Percentiles rank a stretch among this genome's conserved stretches.
Evolutionary conservation across 2,329 filamentous ascomycete genomes (phyloP).

Genomic region (Orbilia oligospora): DNA sequence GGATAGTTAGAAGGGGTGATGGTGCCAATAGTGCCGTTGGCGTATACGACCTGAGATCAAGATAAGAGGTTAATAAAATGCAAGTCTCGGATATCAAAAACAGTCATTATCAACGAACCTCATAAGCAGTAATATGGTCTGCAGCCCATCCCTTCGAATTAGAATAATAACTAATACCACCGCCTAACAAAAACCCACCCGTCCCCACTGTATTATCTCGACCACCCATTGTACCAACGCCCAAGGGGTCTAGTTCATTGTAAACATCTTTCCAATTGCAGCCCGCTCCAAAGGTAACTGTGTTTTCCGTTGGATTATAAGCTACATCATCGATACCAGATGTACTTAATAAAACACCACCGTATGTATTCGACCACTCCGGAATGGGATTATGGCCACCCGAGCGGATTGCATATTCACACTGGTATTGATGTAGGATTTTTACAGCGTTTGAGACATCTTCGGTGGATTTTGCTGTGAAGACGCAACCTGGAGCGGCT

Average conservation of each 20-base stretch:
- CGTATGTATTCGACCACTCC: constrained; percentile 66
- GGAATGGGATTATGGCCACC: constrained; percentile 67
- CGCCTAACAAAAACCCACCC: constrained; percentile 66
- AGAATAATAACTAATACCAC: constrained; percentile 67
- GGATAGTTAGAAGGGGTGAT: constrained; percentile 37
- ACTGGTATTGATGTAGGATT: constrained; percentile 65
- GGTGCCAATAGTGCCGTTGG: constrained; percentile 45
- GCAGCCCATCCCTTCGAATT: constrained; percentile 58
- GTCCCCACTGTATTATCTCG: constrained; percentile 67
- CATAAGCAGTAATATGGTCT: constrained; percentile 43
- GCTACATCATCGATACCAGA: constrained; percentile 57
- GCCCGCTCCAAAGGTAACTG: constrained; percentile 66
- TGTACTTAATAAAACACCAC: constrained; percentile 64
- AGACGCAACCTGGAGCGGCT: constrained; percentile 42
- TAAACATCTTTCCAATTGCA: constrained; percentile 68
- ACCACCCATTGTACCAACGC: constrained; percentile 66
- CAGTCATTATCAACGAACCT: constrained; percentile 21
- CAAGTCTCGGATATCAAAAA: not conserved
- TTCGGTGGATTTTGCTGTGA: constrained; percentile 62
- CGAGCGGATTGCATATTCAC: constrained; percentile 67
- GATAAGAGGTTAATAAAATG: not conserved
- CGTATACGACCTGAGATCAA: constrained; percentile 46
- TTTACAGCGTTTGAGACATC: constrained; percentile 67
- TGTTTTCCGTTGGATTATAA: constrained; percentile 64
- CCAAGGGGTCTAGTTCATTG: constrained; percentile 65